Base-by-base conservation (phyloP, 2,329 filamentous ascomycete genomes). In the Ascochyta fabae region DNA sequence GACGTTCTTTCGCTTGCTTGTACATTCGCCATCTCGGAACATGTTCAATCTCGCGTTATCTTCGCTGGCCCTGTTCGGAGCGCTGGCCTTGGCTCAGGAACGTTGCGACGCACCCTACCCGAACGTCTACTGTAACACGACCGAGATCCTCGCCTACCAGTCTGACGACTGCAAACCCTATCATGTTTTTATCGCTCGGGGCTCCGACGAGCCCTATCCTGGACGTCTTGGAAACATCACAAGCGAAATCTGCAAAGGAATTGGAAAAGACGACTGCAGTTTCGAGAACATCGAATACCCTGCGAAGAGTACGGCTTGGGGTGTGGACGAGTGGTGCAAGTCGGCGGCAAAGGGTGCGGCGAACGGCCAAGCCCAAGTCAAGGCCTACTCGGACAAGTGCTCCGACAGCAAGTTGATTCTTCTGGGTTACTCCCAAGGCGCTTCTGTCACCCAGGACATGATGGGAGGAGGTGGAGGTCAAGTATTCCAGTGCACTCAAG, bases 141-240 rank as follows among this genome's bases (percentile, higher is more conserved):
- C 65, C 9, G 62, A 65, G 16, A 62, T 70, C 29, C 56, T 68
- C 5, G 53, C 59, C 26, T 65, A 60, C 34, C 43, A 69, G 24
- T 55, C 65, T 4, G 56, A 53, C 22, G 59, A 62, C 41, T 71
- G 69, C 57, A 62, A 52, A 24, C 55, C 65, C 9, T 68, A 63
- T 53, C 69, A 71, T 44, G 48, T 69, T 23, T 71, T 71, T 53
- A 24, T 71, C 26, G 45, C 59, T 1, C 67, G 69, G 24, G 69
- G 67, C n/a, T 71, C 69, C 10, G 65, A 69, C 38, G 68, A 70
- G 15, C 65, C 65, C 1, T 69, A 66, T 26, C 69, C 69, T 2
- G 67, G 69, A 24, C 65, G 68, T 22, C 59, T 66, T 7, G 67
- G 67, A 22, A 65, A 66, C 43, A 38, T 71, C 16, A 67, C 65